A percentile compares a stretch with the other conserved stretches of the same genome.
phyloP scores from a whole-genome alignment of 2,329 filamentous ascomycete genomes.

The Aureobasidium pullulans region DNA sequence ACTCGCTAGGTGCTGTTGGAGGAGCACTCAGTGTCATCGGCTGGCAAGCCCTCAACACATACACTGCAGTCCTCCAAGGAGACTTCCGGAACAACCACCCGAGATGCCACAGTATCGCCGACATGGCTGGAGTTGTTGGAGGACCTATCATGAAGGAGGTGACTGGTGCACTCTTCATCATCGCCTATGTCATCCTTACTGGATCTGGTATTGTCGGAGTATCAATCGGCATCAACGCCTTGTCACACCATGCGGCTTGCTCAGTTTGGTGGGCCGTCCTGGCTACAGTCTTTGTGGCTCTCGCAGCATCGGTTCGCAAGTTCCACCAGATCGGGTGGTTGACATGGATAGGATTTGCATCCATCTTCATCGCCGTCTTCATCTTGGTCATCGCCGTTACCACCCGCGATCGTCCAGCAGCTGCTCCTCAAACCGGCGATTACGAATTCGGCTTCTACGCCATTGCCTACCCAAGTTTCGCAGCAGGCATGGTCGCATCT shows the following conservation, averaged over 20 bases:
- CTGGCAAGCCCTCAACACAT: constrained; percentile 42
- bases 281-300: constrained; percentile 43
- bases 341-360: constrained; percentile 53
- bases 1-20: constrained; percentile 40
- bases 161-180: constrained; percentile 48
- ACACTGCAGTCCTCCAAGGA: constrained; percentile 43
- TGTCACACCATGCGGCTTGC: constrained; percentile 51
- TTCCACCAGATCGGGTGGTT: constrained; percentile 56
- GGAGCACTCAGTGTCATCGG: constrained; percentile 42
- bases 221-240: constrained; percentile 52
- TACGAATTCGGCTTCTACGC: constrained; percentile 54
- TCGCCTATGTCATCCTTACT: constrained; percentile 50
- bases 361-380: constrained; percentile 46
- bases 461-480: constrained; percentile 51
- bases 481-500: constrained; percentile 50
- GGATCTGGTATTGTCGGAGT: constrained; percentile 54
- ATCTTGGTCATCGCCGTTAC: constrained; percentile 47
- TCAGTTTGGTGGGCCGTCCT: constrained; percentile 52
- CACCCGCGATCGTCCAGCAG: constrained; percentile 49
- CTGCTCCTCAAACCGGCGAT: constrained; percentile 51
- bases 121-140: constrained; percentile 53
- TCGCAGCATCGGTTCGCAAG: constrained; percentile 48
- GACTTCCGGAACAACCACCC: constrained; percentile 46
- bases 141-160: constrained; percentile 47
- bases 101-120: constrained; percentile 46